These are phyloP conservation scores for Ophiostoma ips DNA, from an alignment of 2,329 filamentous ascomycete species.

Conservation along the genomic window DNA sequence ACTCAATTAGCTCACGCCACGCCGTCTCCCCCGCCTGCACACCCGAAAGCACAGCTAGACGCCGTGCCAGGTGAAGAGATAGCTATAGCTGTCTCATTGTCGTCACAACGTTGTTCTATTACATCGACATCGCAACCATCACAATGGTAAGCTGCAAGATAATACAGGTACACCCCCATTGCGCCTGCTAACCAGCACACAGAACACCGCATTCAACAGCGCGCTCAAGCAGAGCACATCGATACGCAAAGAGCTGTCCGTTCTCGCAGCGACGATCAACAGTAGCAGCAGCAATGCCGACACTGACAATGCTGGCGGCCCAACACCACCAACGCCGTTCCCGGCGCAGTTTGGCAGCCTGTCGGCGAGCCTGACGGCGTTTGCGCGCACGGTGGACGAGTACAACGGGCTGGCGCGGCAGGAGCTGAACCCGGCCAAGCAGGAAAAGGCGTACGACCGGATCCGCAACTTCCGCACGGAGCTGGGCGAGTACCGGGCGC, in stretches of 20 bases:
- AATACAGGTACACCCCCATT: too few relatives aligned
- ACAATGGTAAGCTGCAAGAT: too few relatives aligned
- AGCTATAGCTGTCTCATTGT: too few relatives aligned
- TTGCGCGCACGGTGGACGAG: slow-evolving; percentile 83
- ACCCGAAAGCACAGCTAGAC: not conserved
- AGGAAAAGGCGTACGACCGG: slow-evolving; percentile 77
- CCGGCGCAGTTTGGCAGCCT: slow-evolving; percentile 42
- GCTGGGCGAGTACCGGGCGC: slow-evolving; percentile 62
- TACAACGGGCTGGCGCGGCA: slow-evolving; percentile 76
- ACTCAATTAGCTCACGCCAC: too few relatives aligned
- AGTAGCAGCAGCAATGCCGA: slow-evolving; percentile 4
- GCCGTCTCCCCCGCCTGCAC: too few relatives aligned
- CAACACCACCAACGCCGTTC: not conserved
- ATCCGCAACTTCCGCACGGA: slow-evolving; percentile 76
- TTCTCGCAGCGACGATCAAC: slow-evolving; percentile 18
- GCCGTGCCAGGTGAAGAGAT: too few relatives aligned
- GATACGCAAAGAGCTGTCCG: slow-evolving; percentile 57
- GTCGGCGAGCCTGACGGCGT: slow-evolving; percentile 53
- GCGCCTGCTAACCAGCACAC: not conserved
- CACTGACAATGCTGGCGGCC: slow-evolving; percentile 30
- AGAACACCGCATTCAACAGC: slow-evolving; percentile 80
- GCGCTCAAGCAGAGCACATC: slow-evolving; percentile 74
- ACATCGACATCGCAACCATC: too few relatives aligned
- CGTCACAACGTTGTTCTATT: too few relatives aligned
- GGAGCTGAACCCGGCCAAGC: slow-evolving; percentile 81